Evolutionary conservation across 345 rosid species (phyloP).

Genomic region (Salix exigua): DNA sequence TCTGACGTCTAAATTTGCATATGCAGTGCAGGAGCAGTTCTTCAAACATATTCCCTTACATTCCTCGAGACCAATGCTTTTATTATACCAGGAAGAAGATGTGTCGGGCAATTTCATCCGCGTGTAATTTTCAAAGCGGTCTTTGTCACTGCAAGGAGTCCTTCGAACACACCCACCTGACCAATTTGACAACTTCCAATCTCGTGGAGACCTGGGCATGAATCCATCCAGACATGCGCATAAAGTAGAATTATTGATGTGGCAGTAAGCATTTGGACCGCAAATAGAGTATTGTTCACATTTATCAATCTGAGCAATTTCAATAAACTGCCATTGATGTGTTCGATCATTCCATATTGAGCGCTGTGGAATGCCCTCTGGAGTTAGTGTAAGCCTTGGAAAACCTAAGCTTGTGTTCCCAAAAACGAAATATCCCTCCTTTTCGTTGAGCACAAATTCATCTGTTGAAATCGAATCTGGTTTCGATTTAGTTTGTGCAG

Average conservation of each 20-base stretch:
- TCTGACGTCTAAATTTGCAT: too few species aligned
- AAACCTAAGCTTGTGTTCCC: neutral
- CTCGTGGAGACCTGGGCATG: neutral
- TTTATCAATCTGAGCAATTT: neutral
- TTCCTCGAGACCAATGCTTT: too few species aligned
- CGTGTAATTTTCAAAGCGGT: too few species aligned
- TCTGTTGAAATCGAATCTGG: too few species aligned
- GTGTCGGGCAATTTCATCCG: too few species aligned
- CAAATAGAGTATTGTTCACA: neutral
- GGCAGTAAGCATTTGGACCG: neutral
- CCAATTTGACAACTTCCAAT: neutral
- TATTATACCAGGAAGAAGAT: too few species aligned
- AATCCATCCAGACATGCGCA: too few species aligned
- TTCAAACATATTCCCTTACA: too few species aligned
- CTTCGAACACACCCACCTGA: constrained; percentile 1
- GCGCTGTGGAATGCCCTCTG: neutral
- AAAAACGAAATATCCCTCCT: neutral
- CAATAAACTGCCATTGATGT: neutral
- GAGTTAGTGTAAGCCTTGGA: neutral
- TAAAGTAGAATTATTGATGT: neutral
- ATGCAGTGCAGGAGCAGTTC: too few species aligned
- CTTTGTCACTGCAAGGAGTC: neutral
- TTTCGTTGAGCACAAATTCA: neutral
- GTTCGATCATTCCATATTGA: neutral
- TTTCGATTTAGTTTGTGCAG: too few species aligned